Base-by-base conservation (phyloP, 1,284 basidiomycete species). In the Apiotrichum sp. region DNA sequence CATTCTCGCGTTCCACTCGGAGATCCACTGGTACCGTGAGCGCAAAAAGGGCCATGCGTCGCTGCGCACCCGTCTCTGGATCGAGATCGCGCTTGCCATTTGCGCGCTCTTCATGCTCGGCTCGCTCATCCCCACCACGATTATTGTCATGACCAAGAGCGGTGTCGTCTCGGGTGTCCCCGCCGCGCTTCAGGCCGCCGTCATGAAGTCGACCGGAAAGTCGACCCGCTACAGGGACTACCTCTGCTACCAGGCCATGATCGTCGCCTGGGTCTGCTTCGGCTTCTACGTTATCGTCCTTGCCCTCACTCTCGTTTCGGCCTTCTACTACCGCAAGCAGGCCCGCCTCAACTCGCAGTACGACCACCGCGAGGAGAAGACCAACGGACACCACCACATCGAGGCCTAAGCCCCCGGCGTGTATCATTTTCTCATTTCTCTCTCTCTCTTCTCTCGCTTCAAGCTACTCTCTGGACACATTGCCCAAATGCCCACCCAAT, bases 241-340 rank as follows among this genome's bases (percentile, higher is more conserved):
- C 46, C 36, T 14, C 14, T 42, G 40, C 13, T 55, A 41, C 52
- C 36, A 41, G 5, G 46, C 57, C 33, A 52, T 61, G 53, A 58
- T 61, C 38, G 36, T 41, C 51, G 39, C 48, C 31, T 61, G 59
- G 59, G 38, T 61, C 41, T 43, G 46, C n/a, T 61, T 49, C 32
- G 47, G 49, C 53, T 47, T 50, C 53, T 40, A 55, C 53, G 13
- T 55, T 33, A 6, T 52, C 40, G 50, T 48, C 43, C 33, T 53
- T 33, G 14, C 47, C 47, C 56, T 61, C 45, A 31, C 53, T 47
- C 41, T 55, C 51, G 3, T 49, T 2, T 53, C 59, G 11, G 59
- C 56, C 16, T 52, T 61, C 44, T 51, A 58, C 51, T 61, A 61
- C 56, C 56, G 56, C 53, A 52, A 50, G 44, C 42, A 34, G 6